These are phyloP conservation scores for Brettanomyces naardenensis DNA, from an alignment of 805 yeast species.

Conservation along the genomic window DNA sequence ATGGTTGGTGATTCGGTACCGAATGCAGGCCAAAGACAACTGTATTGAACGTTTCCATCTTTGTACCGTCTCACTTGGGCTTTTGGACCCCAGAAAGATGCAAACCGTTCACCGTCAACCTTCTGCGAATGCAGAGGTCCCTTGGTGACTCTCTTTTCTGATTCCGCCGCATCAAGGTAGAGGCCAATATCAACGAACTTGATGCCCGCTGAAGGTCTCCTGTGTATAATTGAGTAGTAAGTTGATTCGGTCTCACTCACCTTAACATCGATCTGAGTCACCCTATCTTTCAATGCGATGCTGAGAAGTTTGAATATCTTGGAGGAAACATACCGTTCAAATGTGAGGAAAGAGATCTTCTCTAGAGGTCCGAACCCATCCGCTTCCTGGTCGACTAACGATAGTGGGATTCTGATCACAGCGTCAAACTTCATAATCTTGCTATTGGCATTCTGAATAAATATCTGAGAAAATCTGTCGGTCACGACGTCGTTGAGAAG, in stretches of 20 bases:
- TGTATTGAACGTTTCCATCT: slow-evolving; percentile 84
- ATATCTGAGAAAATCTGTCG: slow-evolving; percentile 76
- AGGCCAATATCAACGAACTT: slow-evolving; percentile 48
- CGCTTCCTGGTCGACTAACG: slow-evolving; percentile 28
- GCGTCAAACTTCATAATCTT: slow-evolving; percentile 61
- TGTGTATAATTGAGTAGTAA: slow-evolving; percentile 36
- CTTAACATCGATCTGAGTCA: slow-evolving; percentile 28
- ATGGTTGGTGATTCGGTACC: slow-evolving; percentile 54
- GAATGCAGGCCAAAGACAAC: slow-evolving; percentile 75
- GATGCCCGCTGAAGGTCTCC: slow-evolving; percentile 37
- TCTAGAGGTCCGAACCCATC: slow-evolving; percentile 59
- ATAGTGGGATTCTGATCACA: slow-evolving; percentile 43
- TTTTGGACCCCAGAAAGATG: slow-evolving; percentile 82
- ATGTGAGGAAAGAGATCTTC: slow-evolving; percentile 61
- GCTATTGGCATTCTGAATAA: slow-evolving; percentile 51
- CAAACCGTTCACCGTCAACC: slow-evolving; percentile 56
- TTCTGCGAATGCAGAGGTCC: slow-evolving; percentile 69
- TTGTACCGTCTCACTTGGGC: slow-evolving; percentile 86
- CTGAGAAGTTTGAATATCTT: slow-evolving; percentile 51
- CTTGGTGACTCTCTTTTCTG: slow-evolving; percentile 76
- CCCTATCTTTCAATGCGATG: slow-evolving; percentile 50
- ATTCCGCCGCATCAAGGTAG: slow-evolving; percentile 57
- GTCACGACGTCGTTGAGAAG: slow-evolving; percentile 70
- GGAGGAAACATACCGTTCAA: slow-evolving; percentile 56
- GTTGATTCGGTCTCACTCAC: slow-evolving; percentile 10